Base-by-base conservation (phyloP, 169 alveolate species). In the Miamiensis avidus region DNA sequence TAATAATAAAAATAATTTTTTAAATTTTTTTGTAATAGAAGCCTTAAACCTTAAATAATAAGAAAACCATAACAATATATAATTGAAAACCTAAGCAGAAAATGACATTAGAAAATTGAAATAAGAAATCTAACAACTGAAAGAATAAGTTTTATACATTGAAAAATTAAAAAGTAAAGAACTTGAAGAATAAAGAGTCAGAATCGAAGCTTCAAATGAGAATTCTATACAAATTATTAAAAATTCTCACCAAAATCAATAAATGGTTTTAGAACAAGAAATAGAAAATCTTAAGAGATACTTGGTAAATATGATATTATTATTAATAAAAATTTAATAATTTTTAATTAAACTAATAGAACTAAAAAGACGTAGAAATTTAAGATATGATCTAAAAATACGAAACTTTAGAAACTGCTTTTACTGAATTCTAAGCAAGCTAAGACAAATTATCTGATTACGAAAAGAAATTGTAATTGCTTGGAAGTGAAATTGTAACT, bases 111-210 rank as follows among this genome's bases (percentile, higher is more conserved):
- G 81, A 76, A 82, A 75, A 49, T 76, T 86, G 11, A 26, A 81
- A 74, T 74, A 65, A 49, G 90, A 86, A 30, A 86, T 81, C 64
- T 83, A 86, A 31, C 31, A 49, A 69, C 75, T 86, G 27, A 79
- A 74, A 15, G 84, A 86, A n/a, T 76, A 81, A 29, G 33, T 86
- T 73, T 65, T 81, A 27, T 26, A 34, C 29, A 74, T 81, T 16
- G 90, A 86, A 75, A 81, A 75, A 75, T 83, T 74, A 29, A 86
- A 81, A 69, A 78, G 78, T 81, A 75, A 81, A 81, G 90, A 86
- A 76, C 75, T 86, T 11, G 74, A 86, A 34, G 90, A 86, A 75
- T 86, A 81, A 81, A 86, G 90, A 86, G 64, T 64, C 25, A 86
- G 81, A 65, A 31, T 86, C 64, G 90, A 86, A 64, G 74, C 49